Evolutionary conservation across 78 protist genomes (phyloP).

Genomic region (Dictyostelium intermedium): DNA sequence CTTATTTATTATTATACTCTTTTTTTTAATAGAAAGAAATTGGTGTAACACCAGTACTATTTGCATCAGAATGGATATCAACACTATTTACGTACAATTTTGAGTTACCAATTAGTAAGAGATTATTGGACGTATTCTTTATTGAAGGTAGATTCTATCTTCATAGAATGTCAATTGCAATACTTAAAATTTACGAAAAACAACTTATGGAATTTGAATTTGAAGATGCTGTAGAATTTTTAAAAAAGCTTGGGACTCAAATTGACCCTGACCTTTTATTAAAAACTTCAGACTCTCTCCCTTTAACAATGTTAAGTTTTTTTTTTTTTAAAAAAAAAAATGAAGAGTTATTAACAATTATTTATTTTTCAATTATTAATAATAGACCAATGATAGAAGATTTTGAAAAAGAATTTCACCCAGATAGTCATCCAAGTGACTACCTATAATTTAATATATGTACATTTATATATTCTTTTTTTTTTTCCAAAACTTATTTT

Average conservation of each 20-base stretch:
- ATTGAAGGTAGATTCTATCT: constrained; percentile 57
- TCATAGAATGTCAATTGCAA: not conserved
- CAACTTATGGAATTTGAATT: constrained; percentile 1
- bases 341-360: not conserved
- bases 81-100: constrained; percentile 70
- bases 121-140: constrained; percentile 59
- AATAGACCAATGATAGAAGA: not conserved
- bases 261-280: constrained; percentile 34
- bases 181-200: constrained; percentile 28
- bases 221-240: constrained; percentile 65
- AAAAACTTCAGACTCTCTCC: constrained; percentile 29
- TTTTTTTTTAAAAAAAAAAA: not conserved
- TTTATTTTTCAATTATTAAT: no score
- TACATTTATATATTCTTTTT: not conserved
- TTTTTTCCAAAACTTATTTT: not conserved
- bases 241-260: constrained; percentile 37
- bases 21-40: constrained; percentile 24
- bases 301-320: constrained; percentile 1
- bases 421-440: constrained; percentile 17
- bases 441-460: constrained; percentile 5
- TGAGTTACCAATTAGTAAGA: constrained; percentile 30
- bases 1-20: no score
- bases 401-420: constrained; percentile 71
- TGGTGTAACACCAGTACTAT: constrained; percentile 74
- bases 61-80: constrained; percentile 79